phyloP scores from a whole-genome alignment of 2,329 filamentous ascomycete species.

The Trichoderma sp. region DNA sequence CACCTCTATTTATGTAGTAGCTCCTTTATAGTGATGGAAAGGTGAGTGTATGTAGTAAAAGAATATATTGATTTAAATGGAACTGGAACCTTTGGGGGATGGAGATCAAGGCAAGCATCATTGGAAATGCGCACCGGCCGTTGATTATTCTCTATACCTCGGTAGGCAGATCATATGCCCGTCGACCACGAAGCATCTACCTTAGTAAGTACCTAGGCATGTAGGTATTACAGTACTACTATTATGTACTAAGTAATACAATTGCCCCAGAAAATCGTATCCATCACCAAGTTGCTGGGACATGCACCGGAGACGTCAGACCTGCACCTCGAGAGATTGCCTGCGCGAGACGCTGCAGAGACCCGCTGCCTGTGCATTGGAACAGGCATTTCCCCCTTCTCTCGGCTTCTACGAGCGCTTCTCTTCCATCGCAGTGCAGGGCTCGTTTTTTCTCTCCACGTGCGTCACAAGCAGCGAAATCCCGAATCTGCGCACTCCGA shows the following conservation, averaged over 20 bases:
- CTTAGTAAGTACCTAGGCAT: too few relatives aligned
- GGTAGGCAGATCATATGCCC: not conserved
- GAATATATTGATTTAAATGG: not conserved
- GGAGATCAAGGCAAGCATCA: too few relatives aligned
- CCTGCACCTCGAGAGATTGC: not conserved
- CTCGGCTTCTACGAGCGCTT: constrained; percentile 1
- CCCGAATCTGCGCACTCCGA: constrained; percentile 12
- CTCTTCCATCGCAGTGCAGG: not conserved
- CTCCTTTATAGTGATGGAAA: accelerated
- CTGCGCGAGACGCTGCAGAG: not conserved
- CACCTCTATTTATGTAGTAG: accelerated
- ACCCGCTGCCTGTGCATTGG: not conserved
- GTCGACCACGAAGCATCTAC: not conserved
- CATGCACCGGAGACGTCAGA: not conserved
- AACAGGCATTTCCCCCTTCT: not conserved
- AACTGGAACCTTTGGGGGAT: too few relatives aligned
- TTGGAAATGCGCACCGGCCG: too few relatives aligned
- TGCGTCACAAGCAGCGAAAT: not conserved
- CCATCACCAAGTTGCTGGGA: not conserved
- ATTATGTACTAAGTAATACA: too few relatives aligned
- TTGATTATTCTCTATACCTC: not conserved
- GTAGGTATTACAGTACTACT: too few relatives aligned
- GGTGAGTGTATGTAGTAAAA: not conserved
- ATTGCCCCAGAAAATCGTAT: not conserved
- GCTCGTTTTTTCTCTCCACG: not conserved